A percentile compares a stretch with the other conserved stretches of the same genome.
phyloP scores from a whole-genome alignment of 257 asterid species.

The Salvia splendens region DNA sequence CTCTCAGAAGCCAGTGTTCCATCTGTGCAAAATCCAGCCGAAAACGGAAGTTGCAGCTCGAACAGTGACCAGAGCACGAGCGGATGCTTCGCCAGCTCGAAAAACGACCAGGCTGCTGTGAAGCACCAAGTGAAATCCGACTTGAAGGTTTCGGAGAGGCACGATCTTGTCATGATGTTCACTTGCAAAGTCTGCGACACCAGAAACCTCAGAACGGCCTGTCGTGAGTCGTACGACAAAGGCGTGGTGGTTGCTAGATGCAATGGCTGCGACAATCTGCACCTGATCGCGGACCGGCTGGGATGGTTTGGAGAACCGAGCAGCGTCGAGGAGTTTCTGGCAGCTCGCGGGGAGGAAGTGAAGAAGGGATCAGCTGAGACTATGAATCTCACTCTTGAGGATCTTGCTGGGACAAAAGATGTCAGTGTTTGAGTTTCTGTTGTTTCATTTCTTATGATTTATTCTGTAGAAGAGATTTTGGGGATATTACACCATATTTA shows the following conservation, averaged over 20 bases:
- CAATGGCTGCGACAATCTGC: conserved; percentile 75
- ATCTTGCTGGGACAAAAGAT: conserved; percentile 61
- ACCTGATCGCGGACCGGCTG: conserved; percentile 83
- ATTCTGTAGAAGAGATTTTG: background rate
- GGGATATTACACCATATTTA: no score
- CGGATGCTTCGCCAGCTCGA: conserved; percentile 24
- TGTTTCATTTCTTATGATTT: background rate
- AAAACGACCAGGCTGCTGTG: conserved; percentile 28
- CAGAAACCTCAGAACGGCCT: conserved; percentile 67
- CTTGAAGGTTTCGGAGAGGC: conserved; percentile 62
- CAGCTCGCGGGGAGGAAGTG: conserved; percentile 86
- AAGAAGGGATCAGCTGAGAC: conserved; percentile 64
- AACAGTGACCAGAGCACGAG: conserved; percentile 28
- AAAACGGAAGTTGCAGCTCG: conserved; percentile 40
- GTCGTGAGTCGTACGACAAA: conserved; percentile 77
- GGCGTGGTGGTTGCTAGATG: conserved; percentile 87
- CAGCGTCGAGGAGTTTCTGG: conserved; percentile 77
- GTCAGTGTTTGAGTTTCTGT: conserved; percentile 12
- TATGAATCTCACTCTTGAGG: conserved; percentile 72
- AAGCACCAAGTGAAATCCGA: conserved; percentile 49
- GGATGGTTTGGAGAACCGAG: conserved; percentile 95
- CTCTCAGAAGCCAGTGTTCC: conserved; percentile 36
- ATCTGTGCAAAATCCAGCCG: conserved; percentile 34
- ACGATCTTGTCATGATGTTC: conserved; percentile 72
- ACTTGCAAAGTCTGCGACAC: conserved; percentile 80